Base-by-base conservation (phyloP, 2,329 filamentous ascomycete species). In the Diplodia scrobiculata region DNA sequence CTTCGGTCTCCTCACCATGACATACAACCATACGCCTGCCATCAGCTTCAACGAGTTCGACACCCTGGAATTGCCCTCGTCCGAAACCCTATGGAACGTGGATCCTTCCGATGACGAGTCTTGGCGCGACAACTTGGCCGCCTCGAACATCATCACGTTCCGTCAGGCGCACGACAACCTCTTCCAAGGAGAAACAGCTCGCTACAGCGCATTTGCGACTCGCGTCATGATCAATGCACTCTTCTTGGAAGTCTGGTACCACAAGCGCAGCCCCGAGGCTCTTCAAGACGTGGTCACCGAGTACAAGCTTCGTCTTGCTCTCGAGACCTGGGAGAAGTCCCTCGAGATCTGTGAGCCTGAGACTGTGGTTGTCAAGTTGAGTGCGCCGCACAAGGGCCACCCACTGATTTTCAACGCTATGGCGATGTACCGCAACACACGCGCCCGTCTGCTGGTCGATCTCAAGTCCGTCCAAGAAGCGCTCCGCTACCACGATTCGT, bases 11-110 rank as follows among this genome's bases (percentile, higher is more conserved):
- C 81, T 98, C 72, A 98, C 95, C 0, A 79, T 99, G 78, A 96
- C 94, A 0, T 99, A 96, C 84, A 98, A 98, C 77, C 95, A 98
- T 79, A 98, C 94, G 0, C 95, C 95, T 13, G 94, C 93, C 36
- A 97, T 99, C 82, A 93, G 91, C 79, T 97, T 97, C 83, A 97
- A 97, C 77, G 95, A 98, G 78, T 97, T 99, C 70, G 95, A 98
- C 75, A 91, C 93, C 66, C 80, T 98, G 58, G 90, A 95, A 76
- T 84, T 99, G 65, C 95, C 95, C 1, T 97, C 94, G 0, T 96
- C 93, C 0, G 95, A 99, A 78, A 91, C 90, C 0, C 82, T 98
- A 54, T 99, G 95, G 95, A 97, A 96, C 75, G 83, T 96, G 66
- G 89, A 91, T 71, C 85, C 88, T 7, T 80, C 85, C 1, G 92